A percentile compares a stretch with the other conserved stretches of the same genome.
Evolutionary conservation across 306 rosid genomes (phyloP).

Genomic region (Phaseolus lunatus): DNA sequence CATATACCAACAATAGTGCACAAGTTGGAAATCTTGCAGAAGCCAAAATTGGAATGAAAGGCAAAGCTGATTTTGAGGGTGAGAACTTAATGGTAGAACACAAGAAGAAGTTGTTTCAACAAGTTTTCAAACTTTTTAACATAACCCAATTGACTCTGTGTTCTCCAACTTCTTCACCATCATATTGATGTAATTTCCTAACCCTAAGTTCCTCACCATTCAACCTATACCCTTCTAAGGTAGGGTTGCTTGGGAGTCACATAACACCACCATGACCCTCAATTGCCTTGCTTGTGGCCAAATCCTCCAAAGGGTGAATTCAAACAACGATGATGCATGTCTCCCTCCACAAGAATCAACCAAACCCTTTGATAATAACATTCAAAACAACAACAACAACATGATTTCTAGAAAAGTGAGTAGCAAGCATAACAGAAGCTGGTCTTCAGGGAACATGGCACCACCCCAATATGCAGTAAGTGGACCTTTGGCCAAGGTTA

Average conservation of each 20-base stretch:
- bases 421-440: conserved; percentile 50
- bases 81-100: conserved; percentile 24
- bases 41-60: not conserved
- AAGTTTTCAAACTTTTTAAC: not conserved
- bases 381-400: not conserved
- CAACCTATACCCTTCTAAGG: not conserved
- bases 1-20: not conserved
- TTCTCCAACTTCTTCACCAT: not conserved
- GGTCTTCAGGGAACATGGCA: conserved; percentile 57
- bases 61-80: conserved; percentile 48
- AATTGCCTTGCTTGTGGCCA: conserved; percentile 60
- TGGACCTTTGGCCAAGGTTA: conserved; percentile 17
- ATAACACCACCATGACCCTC: conserved; percentile 50
- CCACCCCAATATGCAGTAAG: not conserved
- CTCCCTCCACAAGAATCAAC: not conserved
- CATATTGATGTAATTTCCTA: conserved; percentile 21
- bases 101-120: not conserved
- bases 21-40: not conserved
- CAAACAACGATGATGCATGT: conserved; percentile 21
- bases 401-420: too few relatives aligned
- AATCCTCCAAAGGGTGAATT: conserved; percentile 51
- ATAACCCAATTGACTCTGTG: not conserved
- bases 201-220: conserved; percentile 1
- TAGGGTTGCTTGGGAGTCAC: conserved; percentile 11
- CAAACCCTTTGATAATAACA: not conserved